Evolutionary conservation across 1,284 basidiomycete genomes (phyloP).

Genomic region (Volvariella volvacea): DNA sequence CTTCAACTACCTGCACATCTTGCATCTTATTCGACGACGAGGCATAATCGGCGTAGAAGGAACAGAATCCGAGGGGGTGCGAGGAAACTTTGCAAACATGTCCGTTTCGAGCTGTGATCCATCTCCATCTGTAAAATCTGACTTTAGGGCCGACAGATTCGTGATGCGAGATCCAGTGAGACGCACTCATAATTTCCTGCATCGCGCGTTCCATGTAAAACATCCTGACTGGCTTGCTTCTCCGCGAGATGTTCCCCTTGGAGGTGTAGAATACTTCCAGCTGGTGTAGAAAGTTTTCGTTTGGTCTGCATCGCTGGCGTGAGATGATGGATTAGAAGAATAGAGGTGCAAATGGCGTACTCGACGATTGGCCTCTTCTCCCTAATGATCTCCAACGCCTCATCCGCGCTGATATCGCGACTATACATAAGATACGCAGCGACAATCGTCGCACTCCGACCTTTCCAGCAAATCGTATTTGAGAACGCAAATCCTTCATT

Average conservation of each 20-base stretch:
- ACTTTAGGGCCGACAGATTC: too few relatives aligned
- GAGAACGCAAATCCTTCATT: neutral
- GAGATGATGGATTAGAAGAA: slow-evolving; percentile 1
- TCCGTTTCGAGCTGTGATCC: too few relatives aligned
- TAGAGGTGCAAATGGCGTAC: slow-evolving; percentile 52
- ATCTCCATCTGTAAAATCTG: too few relatives aligned
- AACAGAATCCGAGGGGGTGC: slow-evolving; percentile 52
- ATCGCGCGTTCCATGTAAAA: slow-evolving; percentile 83
- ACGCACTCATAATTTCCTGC: too few relatives aligned
- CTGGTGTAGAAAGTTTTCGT: slow-evolving; percentile 72
- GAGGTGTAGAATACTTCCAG: slow-evolving; percentile 73
- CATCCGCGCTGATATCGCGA: slow-evolving; percentile 52
- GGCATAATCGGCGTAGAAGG: slow-evolving; percentile 50
- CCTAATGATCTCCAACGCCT: slow-evolving; percentile 64
- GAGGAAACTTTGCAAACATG: too few relatives aligned
- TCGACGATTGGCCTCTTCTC: slow-evolving; percentile 60
- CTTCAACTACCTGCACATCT: slow-evolving; percentile 76
- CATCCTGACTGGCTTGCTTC: slow-evolving; percentile 67
- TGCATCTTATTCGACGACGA: slow-evolving; percentile 78
- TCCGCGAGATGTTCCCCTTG: slow-evolving; percentile 60
- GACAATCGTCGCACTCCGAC: slow-evolving; percentile 75
- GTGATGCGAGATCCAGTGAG: too few relatives aligned
- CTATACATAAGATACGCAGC: slow-evolving; percentile 83
- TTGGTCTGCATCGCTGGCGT: slow-evolving; percentile 49
- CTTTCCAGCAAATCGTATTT: slow-evolving; percentile 37